These are phyloP conservation scores for Xylaria multiplex DNA, from an alignment of 2,329 filamentous ascomycete genomes.

Conservation along the genomic window DNA sequence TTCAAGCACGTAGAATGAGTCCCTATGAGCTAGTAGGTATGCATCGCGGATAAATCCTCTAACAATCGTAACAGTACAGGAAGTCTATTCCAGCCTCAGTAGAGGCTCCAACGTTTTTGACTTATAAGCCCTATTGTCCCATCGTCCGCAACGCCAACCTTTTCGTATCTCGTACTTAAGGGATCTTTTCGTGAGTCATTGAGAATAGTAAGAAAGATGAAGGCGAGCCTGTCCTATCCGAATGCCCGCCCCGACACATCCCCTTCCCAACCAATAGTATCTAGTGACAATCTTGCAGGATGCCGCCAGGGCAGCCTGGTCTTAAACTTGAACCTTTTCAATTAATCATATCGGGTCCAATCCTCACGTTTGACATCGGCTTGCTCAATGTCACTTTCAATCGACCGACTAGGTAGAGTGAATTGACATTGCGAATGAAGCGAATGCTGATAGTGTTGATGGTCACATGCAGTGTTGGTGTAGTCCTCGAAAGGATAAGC, in stretches of 20 bases:
- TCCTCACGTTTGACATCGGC: conserved; percentile 52
- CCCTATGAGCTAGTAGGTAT: not conserved
- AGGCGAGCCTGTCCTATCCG: not conserved
- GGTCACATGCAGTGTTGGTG: conserved; percentile 45
- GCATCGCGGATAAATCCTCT: conserved; percentile 3
- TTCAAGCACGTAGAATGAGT: not conserved
- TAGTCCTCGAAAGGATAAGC: conserved; percentile 55
- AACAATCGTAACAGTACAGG: conserved; percentile 25
- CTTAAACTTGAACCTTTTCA: not conserved
- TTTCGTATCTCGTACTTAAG: conserved; percentile 13
- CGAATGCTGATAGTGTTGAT: conserved; percentile 41
- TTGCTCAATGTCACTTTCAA: conserved; percentile 45
- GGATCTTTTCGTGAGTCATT: conserved; percentile 28
- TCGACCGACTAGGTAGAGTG: conserved; percentile 42
- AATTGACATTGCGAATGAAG: conserved; percentile 44
- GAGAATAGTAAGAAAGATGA: conserved; percentile 5
- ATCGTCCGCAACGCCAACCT: conserved; percentile 25
- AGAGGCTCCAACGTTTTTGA: conserved; percentile 10
- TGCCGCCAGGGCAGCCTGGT: not conserved
- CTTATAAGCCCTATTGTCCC: conserved; percentile 5
- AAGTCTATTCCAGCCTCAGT: conserved; percentile 11
- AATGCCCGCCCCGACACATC: not conserved
- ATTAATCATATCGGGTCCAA: conserved; percentile 56
- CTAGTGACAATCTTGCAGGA: not conserved
- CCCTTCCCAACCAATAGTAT: not conserved